Evolutionary conservation across 1,139 yeast species (phyloP).

Genomic region (Hyphopichia wangnamkhiaoensis): DNA sequence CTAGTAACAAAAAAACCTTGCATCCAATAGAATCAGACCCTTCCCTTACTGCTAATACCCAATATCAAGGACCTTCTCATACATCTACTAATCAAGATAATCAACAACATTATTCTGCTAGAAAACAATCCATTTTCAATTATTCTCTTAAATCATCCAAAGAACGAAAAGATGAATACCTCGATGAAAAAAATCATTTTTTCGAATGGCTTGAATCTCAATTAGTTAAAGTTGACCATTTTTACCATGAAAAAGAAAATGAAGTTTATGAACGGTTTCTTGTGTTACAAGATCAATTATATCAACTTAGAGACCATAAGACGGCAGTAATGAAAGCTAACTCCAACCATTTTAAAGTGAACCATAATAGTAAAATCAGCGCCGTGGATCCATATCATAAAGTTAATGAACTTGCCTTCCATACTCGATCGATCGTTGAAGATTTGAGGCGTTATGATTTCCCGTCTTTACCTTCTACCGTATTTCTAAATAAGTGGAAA

Average conservation of each 20-base stretch:
- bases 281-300: conserved; percentile 66
- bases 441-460: conserved; percentile 48
- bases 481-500: conserved; percentile 36
- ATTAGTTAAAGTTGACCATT: conserved; percentile 57
- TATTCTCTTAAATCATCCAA: conserved; percentile 20
- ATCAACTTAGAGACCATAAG: conserved; percentile 61
- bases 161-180: conserved; percentile 20
- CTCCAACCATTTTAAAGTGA: conserved; percentile 10
- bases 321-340: conserved; percentile 14
- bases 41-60: not conserved
- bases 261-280: conserved; percentile 62
- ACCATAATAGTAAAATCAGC: not conserved
- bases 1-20: not conserved
- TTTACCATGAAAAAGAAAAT: conserved; percentile 60
- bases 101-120: not conserved
- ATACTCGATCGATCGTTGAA: conserved; percentile 33
- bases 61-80: not conserved
- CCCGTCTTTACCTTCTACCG: conserved; percentile 58
- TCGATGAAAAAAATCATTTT: conserved; percentile 47
- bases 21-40: not conserved
- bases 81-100: not conserved
- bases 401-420: conserved; percentile 34
- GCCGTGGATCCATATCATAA: not conserved
- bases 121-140: conserved; percentile 23
- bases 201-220: conserved; percentile 62